Conservation (phyloP, 2,329 filamentous ascomycete species). For the Berkeleyomyces rouxiae region DNA sequence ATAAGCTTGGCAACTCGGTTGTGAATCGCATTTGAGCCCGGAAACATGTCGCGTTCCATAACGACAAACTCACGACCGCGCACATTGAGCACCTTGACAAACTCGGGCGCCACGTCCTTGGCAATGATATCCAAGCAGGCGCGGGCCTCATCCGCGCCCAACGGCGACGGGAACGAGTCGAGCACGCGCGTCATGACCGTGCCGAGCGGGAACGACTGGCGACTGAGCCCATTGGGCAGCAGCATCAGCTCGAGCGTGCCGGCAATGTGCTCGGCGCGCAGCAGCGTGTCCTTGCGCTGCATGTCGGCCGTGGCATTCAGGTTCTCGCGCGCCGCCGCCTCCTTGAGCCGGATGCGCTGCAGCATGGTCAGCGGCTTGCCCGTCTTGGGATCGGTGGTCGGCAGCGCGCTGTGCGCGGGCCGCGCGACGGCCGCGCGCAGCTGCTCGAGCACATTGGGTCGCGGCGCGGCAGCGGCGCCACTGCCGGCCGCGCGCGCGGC, state of each 20-base stretch:
- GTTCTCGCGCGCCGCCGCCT: conserved; percentile 39
- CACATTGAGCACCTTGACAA: conserved; percentile 35
- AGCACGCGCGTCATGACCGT: conserved; percentile 46
- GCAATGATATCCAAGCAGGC: conserved; percentile 35
- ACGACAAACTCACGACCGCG: conserved; percentile 41
- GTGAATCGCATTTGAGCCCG: conserved; percentile 23
- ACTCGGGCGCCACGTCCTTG: conserved; percentile 38
- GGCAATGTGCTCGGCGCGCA: conserved; percentile 51
- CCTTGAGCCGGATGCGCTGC: conserved; percentile 59
- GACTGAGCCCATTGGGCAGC: conserved; percentile 31
- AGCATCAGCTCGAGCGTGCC: conserved; percentile 48
- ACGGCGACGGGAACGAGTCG: conserved; percentile 45
- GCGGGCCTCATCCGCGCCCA: conserved; percentile 35
- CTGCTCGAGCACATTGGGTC: conserved; percentile 26
- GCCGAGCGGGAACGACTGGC: conserved; percentile 49
- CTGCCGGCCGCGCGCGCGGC: conserved; percentile 16
- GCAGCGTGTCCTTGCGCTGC: conserved; percentile 45
- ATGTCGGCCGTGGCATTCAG: conserved; percentile 40
- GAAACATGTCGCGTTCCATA: conserved; percentile 30
- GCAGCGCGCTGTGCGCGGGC: conserved; percentile 17
- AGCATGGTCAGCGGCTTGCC: conserved; percentile 49
- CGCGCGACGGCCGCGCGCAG: conserved; percentile 17
- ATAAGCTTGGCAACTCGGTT: conserved; percentile 18
- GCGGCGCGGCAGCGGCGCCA: conserved; percentile 25
- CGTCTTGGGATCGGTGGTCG: conserved; percentile 25